Evolutionary conservation across 2,329 filamentous ascomycete genomes (phyloP), one percentile per base, ranked within the genome.

Genomic region (Verticillium tricorpus): DNA sequence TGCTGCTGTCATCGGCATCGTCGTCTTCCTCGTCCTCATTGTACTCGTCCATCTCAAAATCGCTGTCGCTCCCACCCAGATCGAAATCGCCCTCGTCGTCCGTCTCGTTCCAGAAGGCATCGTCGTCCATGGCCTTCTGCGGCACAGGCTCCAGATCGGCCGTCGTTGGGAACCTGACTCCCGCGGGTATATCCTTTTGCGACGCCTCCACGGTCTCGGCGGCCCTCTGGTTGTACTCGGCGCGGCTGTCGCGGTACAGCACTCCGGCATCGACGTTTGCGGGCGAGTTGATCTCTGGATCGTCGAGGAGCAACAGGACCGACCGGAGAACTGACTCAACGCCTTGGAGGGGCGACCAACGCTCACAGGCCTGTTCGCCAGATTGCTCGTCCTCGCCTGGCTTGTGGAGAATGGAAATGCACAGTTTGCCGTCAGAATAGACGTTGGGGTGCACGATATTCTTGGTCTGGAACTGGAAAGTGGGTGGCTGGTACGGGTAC

Each of bases 281-380:
- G 0, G 95, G 92, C 0, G 93, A 97, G 68, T 88, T 92, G 70
- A 96, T 92, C 76, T 99, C 94, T 15, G 94, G 92, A 69, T 97
- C 92, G 73, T 98, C 95, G 61, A 99, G 87, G 2, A 99, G 86
- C 6, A 95, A 89, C 8, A 98, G 85, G 19, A 98, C 91, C 9
- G 92, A 97, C 65, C 96, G 92, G 19, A 99, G 85, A 39, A 99
- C 93, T 2, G 93, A 96, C 78, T 98, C 95, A 57, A 96, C 94
- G 22, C 93, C 91, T 75, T 98, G 94, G 4, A 95, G 88, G 1
- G 95, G 93, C 6, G 92, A 93, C 94, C 94, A 99, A 62, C 94
- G 90, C 78, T 98, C 95, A 62, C 89, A 90, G 7, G 95, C 94
- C 45, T 85, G 78, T 77, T 98, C 94, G 64, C 95, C 95, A 0